These are phyloP conservation scores for Aspergillus fijiensis DNA, from an alignment of 2,329 filamentous ascomycete genomes.

Conservation along the genomic window DNA sequence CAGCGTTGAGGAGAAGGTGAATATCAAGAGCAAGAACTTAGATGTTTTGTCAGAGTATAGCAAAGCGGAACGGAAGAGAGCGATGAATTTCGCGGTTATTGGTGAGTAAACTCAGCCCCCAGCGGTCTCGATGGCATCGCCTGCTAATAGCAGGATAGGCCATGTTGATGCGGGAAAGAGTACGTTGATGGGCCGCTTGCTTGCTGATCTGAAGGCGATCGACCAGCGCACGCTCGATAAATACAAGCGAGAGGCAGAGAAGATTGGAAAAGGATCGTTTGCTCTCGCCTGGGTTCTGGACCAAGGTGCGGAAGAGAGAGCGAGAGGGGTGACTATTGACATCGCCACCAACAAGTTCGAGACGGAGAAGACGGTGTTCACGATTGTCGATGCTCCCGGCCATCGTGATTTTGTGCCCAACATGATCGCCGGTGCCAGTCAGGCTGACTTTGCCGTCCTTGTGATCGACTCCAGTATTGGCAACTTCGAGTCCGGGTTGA, in stretches of 20 bases:
- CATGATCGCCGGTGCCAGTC: constrained; percentile 96
- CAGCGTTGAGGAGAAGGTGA: constrained; percentile 51
- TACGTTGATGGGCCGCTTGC: constrained; percentile 91
- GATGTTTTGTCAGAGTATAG: constrained; percentile 80
- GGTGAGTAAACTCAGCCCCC: constrained; percentile 55
- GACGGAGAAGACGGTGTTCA: constrained; percentile 82
- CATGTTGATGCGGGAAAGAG: constrained; percentile 98
- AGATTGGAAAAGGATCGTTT: constrained; percentile 91
- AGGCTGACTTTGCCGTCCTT: constrained; percentile 92
- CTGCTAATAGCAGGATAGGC: constrained; percentile 52
- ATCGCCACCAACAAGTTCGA: constrained; percentile 94
- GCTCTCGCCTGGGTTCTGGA: constrained; percentile 97
- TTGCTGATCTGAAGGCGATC: constrained; percentile 84
- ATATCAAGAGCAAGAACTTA: constrained; percentile 71
- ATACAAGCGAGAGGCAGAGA: constrained; percentile 83
- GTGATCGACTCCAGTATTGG: constrained; percentile 90
- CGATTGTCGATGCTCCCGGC: constrained; percentile 91
- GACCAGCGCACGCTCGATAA: constrained; percentile 86
- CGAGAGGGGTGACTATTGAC: constrained; percentile 90
- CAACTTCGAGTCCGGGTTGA: constrained; percentile 89
- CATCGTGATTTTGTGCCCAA: constrained; percentile 97
- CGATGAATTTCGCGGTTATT: constrained; percentile 88
- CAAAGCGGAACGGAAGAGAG: constrained; percentile 72
- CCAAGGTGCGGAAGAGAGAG: constrained; percentile 83
- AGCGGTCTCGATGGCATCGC: constrained; percentile 16